phyloP scores from a whole-genome alignment of 345 rosid genomes.

The Reutealis trisperma region DNA sequence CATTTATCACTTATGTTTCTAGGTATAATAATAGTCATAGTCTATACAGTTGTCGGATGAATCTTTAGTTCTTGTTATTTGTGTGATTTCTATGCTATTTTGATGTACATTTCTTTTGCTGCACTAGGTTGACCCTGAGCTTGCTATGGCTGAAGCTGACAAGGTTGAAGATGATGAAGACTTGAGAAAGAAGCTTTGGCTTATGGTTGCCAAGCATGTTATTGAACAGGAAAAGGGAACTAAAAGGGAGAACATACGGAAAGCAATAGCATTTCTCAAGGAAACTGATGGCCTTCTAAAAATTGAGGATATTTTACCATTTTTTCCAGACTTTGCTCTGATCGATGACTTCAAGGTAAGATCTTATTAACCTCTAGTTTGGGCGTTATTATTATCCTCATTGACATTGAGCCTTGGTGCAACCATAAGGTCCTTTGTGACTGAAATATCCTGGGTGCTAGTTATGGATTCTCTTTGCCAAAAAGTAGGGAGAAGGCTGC shows the following conservation, averaged over 20 bases:
- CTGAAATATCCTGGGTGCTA: no score
- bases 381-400: background rate
- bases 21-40: no score
- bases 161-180: constrained; percentile 99
- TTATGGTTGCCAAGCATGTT: constrained; percentile 98
- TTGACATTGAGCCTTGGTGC: background rate
- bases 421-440: no score
- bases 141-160: constrained; percentile 99
- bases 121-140: constrained; percentile 90
- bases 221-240: constrained; percentile 93
- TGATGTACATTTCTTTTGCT: constrained; percentile 19
- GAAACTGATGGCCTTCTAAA: constrained; percentile 97
- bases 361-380: constrained; percentile 1
- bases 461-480: no score
- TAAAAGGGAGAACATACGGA: constrained; percentile 95
- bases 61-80: background rate
- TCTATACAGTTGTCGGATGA: background rate
- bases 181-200: constrained; percentile 96
- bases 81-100: background rate
- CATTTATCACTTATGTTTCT: no score
- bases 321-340: constrained; percentile 98
- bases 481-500: no score
- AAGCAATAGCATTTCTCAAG: constrained; percentile 95
- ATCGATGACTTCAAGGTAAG: constrained; percentile 98
- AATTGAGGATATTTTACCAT: constrained; percentile 97